Conservation (phyloP, 805 yeast genomes). For the Lipomyces spencermartinsiae region DNA sequence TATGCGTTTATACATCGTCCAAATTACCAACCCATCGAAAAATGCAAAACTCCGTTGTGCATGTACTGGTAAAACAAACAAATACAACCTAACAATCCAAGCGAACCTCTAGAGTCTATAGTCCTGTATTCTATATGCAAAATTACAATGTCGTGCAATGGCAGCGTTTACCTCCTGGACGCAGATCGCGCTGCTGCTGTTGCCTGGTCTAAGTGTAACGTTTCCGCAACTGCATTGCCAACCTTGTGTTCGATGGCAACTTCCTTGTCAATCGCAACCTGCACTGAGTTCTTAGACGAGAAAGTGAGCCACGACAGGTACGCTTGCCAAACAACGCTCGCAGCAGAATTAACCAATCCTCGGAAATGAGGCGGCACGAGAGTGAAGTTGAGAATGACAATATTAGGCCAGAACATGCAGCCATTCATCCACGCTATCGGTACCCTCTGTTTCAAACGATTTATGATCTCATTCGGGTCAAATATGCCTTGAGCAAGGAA, state of each 20-base stretch:
- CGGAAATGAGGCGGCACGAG: constrained; percentile 37
- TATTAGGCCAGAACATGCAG: constrained; percentile 38
- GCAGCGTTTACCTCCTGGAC: constrained; percentile 14
- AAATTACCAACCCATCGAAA: too few relatives aligned
- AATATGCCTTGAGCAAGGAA: constrained; percentile 30
- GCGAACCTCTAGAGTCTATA: too few relatives aligned
- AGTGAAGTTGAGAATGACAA: constrained; percentile 34
- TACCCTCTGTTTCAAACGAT: constrained; percentile 25
- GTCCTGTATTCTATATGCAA: too few relatives aligned
- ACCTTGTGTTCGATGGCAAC: constrained; percentile 25
- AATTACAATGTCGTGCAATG: neutral
- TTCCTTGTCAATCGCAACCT: constrained; percentile 27
- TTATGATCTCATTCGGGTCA: constrained; percentile 16
- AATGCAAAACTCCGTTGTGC: too few relatives aligned
- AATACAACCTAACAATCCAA: too few relatives aligned
- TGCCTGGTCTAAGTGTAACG: constrained; percentile 22
- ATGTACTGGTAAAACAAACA: too few relatives aligned
- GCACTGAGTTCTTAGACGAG: constrained; percentile 22
- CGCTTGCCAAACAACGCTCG: constrained; percentile 35
- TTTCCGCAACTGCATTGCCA: constrained; percentile 14
- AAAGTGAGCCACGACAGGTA: constrained; percentile 35
- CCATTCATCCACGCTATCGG: constrained; percentile 38
- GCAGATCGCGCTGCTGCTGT: constrained; percentile 13
- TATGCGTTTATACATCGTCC: too few relatives aligned
- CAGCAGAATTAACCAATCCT: constrained; percentile 34